A percentile compares a stretch with the other conserved stretches of the same genome.
These are phyloP conservation scores for Allodekkera sacchari DNA, from an alignment of 805 yeast species.

Conservation along the genomic window DNA sequence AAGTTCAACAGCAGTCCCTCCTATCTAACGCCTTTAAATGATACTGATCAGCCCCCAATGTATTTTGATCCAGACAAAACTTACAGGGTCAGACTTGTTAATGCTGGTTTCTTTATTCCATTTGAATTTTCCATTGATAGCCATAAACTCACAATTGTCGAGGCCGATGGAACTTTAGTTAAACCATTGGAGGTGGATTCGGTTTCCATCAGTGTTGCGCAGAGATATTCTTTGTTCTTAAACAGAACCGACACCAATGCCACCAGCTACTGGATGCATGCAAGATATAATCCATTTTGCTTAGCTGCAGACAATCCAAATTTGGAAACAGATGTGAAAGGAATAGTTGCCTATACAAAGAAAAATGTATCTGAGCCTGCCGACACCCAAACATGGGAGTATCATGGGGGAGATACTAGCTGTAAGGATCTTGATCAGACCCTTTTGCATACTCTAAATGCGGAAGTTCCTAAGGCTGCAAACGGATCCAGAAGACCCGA, in stretches of 20 bases:
- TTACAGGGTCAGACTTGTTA: constrained; percentile 42
- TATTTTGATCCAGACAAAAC: constrained; percentile 35
- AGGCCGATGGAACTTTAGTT: constrained; percentile 50
- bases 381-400: constrained; percentile 35
- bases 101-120: constrained; percentile 50
- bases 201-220: constrained; percentile 13
- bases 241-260: constrained; percentile 4
- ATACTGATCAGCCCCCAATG: constrained; percentile 6
- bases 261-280: constrained; percentile 9
- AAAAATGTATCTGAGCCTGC: too few species aligned
- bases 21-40: constrained; percentile 5
- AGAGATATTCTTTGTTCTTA: constrained; percentile 15
- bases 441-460: constrained; percentile 8
- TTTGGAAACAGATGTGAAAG: constrained; percentile 12
- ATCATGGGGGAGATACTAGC: constrained; percentile 10
- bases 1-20: constrained; percentile 10
- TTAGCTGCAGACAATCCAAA: constrained; percentile 9
- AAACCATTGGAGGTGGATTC: constrained; percentile 27
- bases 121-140: constrained; percentile 46
- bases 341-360: constrained; percentile 26
- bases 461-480: constrained; percentile 6
- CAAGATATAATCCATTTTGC: constrained; percentile 14
- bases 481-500: constrained; percentile 10
- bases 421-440: constrained; percentile 13
- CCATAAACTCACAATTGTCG: constrained; percentile 46